Evolutionary conservation across 129 eudicot species (phyloP).

Genomic region (Cynara cardunculus): DNA sequence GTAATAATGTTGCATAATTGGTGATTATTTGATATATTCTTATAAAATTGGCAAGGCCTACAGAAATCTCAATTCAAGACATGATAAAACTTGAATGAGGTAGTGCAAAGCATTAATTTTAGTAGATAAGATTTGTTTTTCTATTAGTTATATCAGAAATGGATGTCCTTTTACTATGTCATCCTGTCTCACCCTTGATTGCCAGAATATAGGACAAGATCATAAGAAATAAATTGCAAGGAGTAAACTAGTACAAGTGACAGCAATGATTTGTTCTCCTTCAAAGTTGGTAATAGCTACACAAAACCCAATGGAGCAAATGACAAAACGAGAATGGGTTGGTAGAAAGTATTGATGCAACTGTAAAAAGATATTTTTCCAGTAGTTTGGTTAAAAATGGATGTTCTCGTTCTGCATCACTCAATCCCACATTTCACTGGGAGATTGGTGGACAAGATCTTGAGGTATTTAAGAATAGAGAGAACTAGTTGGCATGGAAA

Average conservation of each 20-base stretch:
- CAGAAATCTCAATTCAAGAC: background rate
- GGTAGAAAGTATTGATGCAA: background rate
- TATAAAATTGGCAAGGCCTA: background rate
- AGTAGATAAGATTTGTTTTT: background rate
- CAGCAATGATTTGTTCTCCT: background rate
- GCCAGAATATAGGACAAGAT: background rate
- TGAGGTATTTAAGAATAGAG: background rate
- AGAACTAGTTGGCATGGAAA: background rate
- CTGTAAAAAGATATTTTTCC: background rate
- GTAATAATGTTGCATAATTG: background rate
- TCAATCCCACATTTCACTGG: background rate
- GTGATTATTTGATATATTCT: background rate
- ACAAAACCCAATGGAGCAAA: background rate
- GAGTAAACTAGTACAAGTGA: background rate
- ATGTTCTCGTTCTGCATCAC: background rate
- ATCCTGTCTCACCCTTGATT: no score
- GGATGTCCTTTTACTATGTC: background rate
- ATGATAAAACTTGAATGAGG: conserved; percentile 2
- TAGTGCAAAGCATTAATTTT: background rate
- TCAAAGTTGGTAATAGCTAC: background rate
- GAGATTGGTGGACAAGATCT: background rate
- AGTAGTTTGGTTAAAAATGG: background rate
- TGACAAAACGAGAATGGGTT: background rate
- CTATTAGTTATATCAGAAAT: no score
- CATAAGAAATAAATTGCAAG: background rate